Evolutionary conservation across 2,329 filamentous ascomycete genomes (phyloP).

Genomic region (Rasamsonia emersonii): DNA sequence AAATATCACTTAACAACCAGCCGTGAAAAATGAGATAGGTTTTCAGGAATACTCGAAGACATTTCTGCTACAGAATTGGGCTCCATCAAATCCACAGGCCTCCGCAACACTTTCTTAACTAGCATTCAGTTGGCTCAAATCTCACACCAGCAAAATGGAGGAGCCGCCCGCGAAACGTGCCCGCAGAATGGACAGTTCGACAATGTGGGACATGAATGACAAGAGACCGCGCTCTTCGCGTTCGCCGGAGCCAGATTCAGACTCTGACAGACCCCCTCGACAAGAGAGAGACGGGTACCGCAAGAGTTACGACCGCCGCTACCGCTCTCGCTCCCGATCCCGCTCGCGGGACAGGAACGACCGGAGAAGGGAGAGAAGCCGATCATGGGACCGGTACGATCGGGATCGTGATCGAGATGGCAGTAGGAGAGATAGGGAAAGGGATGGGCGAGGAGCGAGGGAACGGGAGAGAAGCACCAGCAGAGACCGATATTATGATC

Average conservation of each 20-base stretch:
- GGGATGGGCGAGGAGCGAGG: slow-evolving; percentile 29
- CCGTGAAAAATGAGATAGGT: too few species aligned
- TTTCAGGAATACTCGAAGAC: too few species aligned
- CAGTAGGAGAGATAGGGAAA: slow-evolving; percentile 22
- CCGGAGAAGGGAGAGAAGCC: slow-evolving; percentile 34
- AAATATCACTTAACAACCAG: too few species aligned
- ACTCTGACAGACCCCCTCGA: slow-evolving; percentile 27
- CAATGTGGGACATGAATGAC: slow-evolving; percentile 50
- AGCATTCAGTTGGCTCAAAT: too few species aligned
- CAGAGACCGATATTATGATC: slow-evolving; percentile 28
- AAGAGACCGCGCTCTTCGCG: slow-evolving; percentile 18
- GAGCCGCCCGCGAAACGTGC: slow-evolving; percentile 46
- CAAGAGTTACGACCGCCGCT: slow-evolving; percentile 32
- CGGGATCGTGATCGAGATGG: slow-evolving; percentile 19
- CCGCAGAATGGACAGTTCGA: slow-evolving; percentile 48
- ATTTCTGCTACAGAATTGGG: too few species aligned
- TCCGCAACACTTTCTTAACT: too few species aligned
- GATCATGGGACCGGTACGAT: slow-evolving; percentile 33
- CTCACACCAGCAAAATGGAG: slow-evolving; percentile 33
- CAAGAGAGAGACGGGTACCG: slow-evolving; percentile 32
- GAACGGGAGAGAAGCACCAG: slow-evolving; percentile 33
- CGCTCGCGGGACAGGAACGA: slow-evolving; percentile 31
- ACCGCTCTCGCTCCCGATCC: slow-evolving; percentile 31
- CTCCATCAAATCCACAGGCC: background rate
- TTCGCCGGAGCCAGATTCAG: slow-evolving; percentile 20